phyloP scores from a whole-genome alignment of 208 protist genomes.

The Leishmania lainsoni region DNA sequence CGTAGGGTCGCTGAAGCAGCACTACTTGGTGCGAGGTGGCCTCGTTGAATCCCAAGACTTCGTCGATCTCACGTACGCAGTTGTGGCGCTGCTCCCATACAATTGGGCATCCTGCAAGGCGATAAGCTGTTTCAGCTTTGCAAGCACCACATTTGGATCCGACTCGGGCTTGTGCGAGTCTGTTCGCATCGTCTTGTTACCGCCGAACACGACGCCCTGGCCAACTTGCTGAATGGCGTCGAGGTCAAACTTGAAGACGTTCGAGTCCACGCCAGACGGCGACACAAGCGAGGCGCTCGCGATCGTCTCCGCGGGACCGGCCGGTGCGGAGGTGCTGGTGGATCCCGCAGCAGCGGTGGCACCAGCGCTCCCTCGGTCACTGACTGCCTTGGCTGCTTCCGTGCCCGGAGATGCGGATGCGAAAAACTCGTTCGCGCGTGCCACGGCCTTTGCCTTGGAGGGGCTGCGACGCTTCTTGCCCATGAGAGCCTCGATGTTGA shows the following conservation, averaged over 20 bases:
- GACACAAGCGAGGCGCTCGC: constrained; percentile 37
- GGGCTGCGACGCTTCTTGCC: constrained; percentile 40
- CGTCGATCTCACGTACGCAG: neutral
- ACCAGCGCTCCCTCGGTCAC: neutral
- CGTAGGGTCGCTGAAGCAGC: constrained; percentile 47
- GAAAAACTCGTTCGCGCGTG: constrained; percentile 8
- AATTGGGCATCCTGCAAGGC: constrained; percentile 25
- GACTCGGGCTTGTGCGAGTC: constrained; percentile 57
- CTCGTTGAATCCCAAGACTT: constrained; percentile 30
- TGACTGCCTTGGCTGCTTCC: neutral
- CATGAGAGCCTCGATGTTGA: constrained; percentile 54
- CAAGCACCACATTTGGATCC: constrained; percentile 37
- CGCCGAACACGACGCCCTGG: constrained; percentile 81
- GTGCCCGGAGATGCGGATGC: constrained; percentile 11
- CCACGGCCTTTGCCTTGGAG: constrained; percentile 27
- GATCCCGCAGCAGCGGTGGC: constrained; percentile 8
- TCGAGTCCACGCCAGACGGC: constrained; percentile 48
- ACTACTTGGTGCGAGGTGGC: constrained; percentile 45
- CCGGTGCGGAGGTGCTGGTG: constrained; percentile 4
- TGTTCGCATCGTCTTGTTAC: constrained; percentile 68
- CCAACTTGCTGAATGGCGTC: constrained; percentile 82
- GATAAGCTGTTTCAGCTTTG: constrained; percentile 48
- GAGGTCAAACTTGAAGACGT: constrained; percentile 88
- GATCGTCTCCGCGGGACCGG: constrained; percentile 13
- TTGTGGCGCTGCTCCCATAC: neutral